phyloP scores from a whole-genome alignment of 805 yeast genomes.

The Yarrowia sp. region DNA sequence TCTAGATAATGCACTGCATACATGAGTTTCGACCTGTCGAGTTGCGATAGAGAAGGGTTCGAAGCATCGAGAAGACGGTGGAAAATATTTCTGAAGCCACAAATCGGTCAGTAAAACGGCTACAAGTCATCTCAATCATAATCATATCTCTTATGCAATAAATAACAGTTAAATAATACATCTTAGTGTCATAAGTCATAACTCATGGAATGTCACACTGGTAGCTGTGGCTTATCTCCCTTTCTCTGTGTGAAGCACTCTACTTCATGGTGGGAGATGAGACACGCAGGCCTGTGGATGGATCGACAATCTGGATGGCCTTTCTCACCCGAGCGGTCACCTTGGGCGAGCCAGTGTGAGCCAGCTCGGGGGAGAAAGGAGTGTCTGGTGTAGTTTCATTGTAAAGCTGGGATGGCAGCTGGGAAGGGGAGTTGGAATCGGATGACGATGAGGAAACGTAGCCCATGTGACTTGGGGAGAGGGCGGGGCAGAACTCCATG shows the following conservation, averaged over 20 bases:
- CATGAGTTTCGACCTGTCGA: background rate
- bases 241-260: background rate
- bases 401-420: slow-evolving; percentile 9
- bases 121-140: background rate
- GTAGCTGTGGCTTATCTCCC: background rate
- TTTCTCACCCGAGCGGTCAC: slow-evolving; percentile 29
- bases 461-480: slow-evolving; percentile 27
- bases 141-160: slow-evolving; percentile 24
- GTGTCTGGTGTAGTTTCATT: slow-evolving; percentile 14
- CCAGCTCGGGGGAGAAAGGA: slow-evolving; percentile 13
- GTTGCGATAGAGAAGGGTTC: background rate
- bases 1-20: background rate
- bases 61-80: background rate
- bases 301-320: slow-evolving; percentile 52
- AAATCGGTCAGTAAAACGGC: background rate
- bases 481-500: slow-evolving; percentile 61
- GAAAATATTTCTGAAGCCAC: background rate
- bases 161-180: slow-evolving; percentile 23
- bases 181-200: slow-evolving; percentile 19
- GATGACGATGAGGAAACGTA: slow-evolving; percentile 11
- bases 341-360: slow-evolving; percentile 8
- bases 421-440: slow-evolving; percentile 19
- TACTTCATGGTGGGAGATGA: slow-evolving; percentile 19
- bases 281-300: slow-evolving; percentile 46
- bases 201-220: slow-evolving; percentile 20